Evolutionary conservation across 495 filamentous ascomycete genomes (phyloP).

Genomic region (Penicillium dipodomyicola): DNA sequence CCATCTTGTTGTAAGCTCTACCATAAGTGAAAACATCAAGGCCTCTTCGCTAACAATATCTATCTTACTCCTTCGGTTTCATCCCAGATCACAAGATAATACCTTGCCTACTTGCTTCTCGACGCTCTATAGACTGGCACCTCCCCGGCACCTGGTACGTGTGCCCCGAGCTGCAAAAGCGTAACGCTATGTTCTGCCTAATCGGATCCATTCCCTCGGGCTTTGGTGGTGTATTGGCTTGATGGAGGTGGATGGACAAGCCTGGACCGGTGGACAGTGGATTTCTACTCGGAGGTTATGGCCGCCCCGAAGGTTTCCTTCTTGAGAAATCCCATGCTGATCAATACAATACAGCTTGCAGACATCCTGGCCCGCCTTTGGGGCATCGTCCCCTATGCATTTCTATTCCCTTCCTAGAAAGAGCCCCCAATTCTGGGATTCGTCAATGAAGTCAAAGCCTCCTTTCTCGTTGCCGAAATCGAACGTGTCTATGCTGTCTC

Average conservation of each 20-base stretch:
- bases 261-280: slow-evolving; percentile 55
- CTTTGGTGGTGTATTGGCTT: slow-evolving; percentile 58
- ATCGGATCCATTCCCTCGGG: slow-evolving; percentile 52
- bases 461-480: slow-evolving; percentile 50
- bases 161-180: slow-evolving; percentile 54
- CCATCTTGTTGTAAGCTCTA: slow-evolving; percentile 45
- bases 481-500: slow-evolving; percentile 44
- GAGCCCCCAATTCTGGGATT: slow-evolving; percentile 45
- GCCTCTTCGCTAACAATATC: neutral
- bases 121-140: slow-evolving; percentile 60
- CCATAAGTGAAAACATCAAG: neutral
- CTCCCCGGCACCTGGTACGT: slow-evolving; percentile 57
- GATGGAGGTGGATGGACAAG: slow-evolving; percentile 47
- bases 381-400: slow-evolving; percentile 38
- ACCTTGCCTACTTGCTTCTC: slow-evolving; percentile 48
- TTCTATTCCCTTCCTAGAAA: slow-evolving; percentile 53
- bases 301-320: too few relatives aligned
- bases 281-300: slow-evolving; percentile 48
- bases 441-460: slow-evolving; percentile 39
- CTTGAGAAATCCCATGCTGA: neutral
- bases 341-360: slow-evolving; percentile 22
- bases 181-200: slow-evolving; percentile 55
- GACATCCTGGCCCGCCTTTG: slow-evolving; percentile 37
- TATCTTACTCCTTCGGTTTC: slow-evolving; percentile 40
- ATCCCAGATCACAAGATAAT: slow-evolving; percentile 48